Evolutionary conservation across 768 basidiomycete species (phyloP).

Genomic region (Mycena belliarum): DNA sequence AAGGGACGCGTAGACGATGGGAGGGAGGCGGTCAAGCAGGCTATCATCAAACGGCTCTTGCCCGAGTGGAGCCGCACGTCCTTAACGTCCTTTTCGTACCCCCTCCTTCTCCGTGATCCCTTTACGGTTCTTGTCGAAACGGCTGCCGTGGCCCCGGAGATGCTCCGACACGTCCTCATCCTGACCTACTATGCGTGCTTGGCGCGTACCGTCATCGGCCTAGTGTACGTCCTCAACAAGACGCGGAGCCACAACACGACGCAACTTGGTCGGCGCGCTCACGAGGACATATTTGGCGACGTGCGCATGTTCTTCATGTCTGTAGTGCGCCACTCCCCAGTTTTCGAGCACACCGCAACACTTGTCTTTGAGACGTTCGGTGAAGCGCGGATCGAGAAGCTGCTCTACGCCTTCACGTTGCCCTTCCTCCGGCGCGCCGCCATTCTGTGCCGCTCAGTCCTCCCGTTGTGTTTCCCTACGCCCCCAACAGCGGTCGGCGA

Average conservation of each 20-base stretch:
- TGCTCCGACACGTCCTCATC: constrained; percentile 85
- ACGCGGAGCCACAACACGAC: constrained; percentile 54
- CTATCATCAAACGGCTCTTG: constrained; percentile 84
- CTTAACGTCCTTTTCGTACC: constrained; percentile 79
- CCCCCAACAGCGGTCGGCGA: constrained; percentile 42
- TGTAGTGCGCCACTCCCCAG: constrained; percentile 84
- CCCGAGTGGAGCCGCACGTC: constrained; percentile 92
- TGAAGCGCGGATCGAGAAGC: constrained; percentile 80
- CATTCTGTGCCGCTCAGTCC: constrained; percentile 77
- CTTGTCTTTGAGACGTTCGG: constrained; percentile 79
- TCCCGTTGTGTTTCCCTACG: constrained; percentile 63
- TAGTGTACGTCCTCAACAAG: constrained; percentile 82
- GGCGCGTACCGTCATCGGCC: constrained; percentile 80
- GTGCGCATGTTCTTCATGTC: constrained; percentile 90
- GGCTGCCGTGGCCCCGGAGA: constrained; percentile 86
- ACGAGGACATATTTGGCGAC: constrained; percentile 79
- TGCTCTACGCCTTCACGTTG: constrained; percentile 84
- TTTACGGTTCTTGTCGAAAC: constrained; percentile 88
- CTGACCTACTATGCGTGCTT: constrained; percentile 90
- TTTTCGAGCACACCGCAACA: constrained; percentile 83
- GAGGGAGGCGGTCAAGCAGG: constrained; percentile 74
- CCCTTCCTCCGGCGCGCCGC: constrained; percentile 90
- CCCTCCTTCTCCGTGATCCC: constrained; percentile 86
- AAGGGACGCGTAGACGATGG: constrained; percentile 73
- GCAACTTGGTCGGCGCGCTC: constrained; percentile 46